Evolutionary conservation across 2,329 filamentous ascomycete species (phyloP).

Genomic region (Arthrobotrys iridis): DNA sequence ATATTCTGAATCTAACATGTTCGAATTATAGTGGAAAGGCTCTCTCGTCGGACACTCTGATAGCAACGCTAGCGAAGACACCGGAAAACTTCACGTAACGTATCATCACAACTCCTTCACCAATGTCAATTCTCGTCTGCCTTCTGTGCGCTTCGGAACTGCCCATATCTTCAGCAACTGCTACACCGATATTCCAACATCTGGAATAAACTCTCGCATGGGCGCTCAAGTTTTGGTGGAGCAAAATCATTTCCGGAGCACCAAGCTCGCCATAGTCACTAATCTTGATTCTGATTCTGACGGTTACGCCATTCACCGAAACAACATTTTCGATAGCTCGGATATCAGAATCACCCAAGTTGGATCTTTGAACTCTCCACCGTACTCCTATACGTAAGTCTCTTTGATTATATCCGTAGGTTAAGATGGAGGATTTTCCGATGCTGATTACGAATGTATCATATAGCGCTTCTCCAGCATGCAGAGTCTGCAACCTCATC

Average conservation of each 20-base stretch:
- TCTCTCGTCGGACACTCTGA: constrained; percentile 71
- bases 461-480: constrained; percentile 22
- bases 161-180: constrained; percentile 67
- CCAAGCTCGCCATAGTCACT: constrained; percentile 61
- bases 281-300: constrained; percentile 64
- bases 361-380: constrained; percentile 59
- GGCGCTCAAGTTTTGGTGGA: constrained; percentile 69
- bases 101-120: constrained; percentile 74
- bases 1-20: neutral
- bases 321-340: constrained; percentile 64
- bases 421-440: neutral
- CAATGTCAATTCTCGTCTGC: constrained; percentile 72
- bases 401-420: neutral
- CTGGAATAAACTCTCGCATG: constrained; percentile 69
- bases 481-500: constrained; percentile 28
- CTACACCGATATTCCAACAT: constrained; percentile 59
- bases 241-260: constrained; percentile 65
- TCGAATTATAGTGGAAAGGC: constrained; percentile 67
- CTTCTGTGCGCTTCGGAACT: constrained; percentile 73
- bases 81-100: constrained; percentile 71
- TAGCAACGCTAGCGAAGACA: constrained; percentile 69
- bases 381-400: constrained; percentile 60
- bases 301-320: constrained; percentile 63
- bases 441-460: neutral
- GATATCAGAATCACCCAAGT: constrained; percentile 60